A percentile compares a stretch with the other conserved stretches of the same genome.
Evolutionary conservation across 352 stramenopile genomes (phyloP).

Genomic region (Phytophthora syringae): DNA sequence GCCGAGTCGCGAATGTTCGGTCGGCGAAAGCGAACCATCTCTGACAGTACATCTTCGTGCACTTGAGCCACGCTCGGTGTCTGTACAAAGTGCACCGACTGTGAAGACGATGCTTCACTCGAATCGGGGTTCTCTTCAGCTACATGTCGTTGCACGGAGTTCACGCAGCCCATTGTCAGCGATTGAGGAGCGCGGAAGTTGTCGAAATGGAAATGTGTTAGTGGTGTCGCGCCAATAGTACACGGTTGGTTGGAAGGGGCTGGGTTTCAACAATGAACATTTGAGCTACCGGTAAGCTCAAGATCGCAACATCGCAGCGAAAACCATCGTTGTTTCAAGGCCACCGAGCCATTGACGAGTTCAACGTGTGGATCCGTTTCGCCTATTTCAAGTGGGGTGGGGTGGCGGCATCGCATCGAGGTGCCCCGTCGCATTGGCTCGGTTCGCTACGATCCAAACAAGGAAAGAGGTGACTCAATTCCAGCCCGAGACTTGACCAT

Average conservation of each 20-base stretch:
- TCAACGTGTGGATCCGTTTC: conserved; percentile 28
- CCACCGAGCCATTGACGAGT: conserved; percentile 13
- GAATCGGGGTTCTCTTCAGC: conserved; percentile 14
- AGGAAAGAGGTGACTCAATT: background rate
- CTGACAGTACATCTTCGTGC: conserved; percentile 50
- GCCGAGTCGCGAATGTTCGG: conserved; percentile 47
- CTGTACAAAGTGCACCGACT: conserved; percentile 24
- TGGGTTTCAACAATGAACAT: conserved; percentile 29
- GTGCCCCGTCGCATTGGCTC: conserved; percentile 26
- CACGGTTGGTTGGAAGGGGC: conserved; percentile 6
- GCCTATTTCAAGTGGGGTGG: conserved; percentile 23
- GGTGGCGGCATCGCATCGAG: conserved; percentile 20
- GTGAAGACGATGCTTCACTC: conserved; percentile 18
- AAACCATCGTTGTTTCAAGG: background rate
- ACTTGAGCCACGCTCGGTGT: conserved; percentile 51
- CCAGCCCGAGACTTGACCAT: conserved; percentile 33
- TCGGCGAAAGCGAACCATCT: conserved; percentile 54
- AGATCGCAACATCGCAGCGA: background rate
- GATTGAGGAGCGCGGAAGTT: background rate
- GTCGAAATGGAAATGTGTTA: background rate
- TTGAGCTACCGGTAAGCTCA: too few species aligned
- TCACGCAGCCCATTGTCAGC: conserved; percentile 42
- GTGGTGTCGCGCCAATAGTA: too few species aligned
- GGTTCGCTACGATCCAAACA: conserved; percentile 10
- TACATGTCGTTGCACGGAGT: conserved; percentile 35